Evolutionary conservation across 495 filamentous ascomycete species (phyloP).

Genomic region (Tuber aestivum): DNA sequence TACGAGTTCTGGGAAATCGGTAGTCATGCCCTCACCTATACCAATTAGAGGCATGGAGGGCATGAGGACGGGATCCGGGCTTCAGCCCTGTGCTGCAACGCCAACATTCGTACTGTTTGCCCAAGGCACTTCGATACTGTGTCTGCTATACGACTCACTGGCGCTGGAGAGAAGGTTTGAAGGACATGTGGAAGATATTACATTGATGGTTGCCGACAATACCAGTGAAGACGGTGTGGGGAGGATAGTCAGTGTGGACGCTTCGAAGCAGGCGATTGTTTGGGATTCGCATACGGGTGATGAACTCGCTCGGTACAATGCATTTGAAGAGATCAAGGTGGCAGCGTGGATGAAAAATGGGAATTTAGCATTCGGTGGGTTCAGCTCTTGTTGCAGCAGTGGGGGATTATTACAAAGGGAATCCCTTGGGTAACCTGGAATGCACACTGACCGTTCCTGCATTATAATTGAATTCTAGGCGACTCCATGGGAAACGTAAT

Average conservation of each 20-base stretch:
- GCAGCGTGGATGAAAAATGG: constrained; percentile 97
- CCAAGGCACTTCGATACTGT: constrained; percentile 40
- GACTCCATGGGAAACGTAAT: constrained; percentile 68
- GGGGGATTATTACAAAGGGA: constrained; percentile 8
- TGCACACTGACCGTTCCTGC: constrained; percentile 34
- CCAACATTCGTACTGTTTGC: constrained; percentile 36
- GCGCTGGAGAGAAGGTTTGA: constrained; percentile 84
- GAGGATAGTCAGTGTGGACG: constrained; percentile 88
- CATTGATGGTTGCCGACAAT: constrained; percentile 82
- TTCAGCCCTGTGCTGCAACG: constrained; percentile 40
- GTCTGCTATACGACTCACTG: constrained; percentile 75
- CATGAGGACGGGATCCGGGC: constrained; percentile 19
- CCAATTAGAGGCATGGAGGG: constrained; percentile 23
- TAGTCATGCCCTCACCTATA: constrained; percentile 32
- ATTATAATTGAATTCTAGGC: constrained; percentile 18
- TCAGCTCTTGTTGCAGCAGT: constrained; percentile 11
- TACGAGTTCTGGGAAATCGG: constrained; percentile 25
- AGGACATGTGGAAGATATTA: constrained; percentile 73
- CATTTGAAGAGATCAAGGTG: constrained; percentile 76
- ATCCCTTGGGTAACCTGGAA: constrained; percentile 6
- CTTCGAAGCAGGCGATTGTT: constrained; percentile 83
- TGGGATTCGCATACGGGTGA: constrained; percentile 94
- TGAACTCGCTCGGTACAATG: constrained; percentile 80
- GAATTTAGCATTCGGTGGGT: constrained; percentile 86
- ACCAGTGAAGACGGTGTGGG: constrained; percentile 82